Percentiles rank a stretch among this genome's conserved stretches.
phyloP scores from a whole-genome alignment of 2,329 filamentous ascomycete genomes.

The Penicillium sp. region DNA sequence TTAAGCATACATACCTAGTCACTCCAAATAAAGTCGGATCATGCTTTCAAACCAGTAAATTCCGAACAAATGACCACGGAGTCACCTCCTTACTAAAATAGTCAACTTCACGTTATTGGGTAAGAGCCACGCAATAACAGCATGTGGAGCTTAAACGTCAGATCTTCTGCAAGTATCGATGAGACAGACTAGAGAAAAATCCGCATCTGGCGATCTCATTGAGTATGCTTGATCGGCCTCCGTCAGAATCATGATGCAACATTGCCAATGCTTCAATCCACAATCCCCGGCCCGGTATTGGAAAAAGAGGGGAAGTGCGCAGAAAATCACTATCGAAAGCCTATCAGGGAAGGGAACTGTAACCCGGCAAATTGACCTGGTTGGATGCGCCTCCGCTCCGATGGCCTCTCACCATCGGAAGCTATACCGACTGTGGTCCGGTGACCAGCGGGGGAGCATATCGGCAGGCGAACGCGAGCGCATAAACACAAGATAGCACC shows the following conservation, averaged over 20 bases:
- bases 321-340: neutral
- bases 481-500: neutral
- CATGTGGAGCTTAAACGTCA: too few relatives aligned
- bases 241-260: neutral
- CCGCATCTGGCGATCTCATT: too few relatives aligned
- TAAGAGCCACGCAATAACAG: too few relatives aligned
- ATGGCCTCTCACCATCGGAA: constrained; percentile 20
- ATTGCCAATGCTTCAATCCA: neutral
- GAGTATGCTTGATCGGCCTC: neutral
- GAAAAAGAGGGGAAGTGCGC: neutral
- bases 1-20: too few relatives aligned
- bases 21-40: too few relatives aligned
- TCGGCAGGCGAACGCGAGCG: neutral
- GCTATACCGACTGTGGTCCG: constrained; percentile 13
- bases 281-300: neutral
- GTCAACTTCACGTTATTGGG: too few relatives aligned
- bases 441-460: constrained; percentile 9
- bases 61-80: too few relatives aligned
- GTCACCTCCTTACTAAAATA: too few relatives aligned
- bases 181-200: too few relatives aligned
- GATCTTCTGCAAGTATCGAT: too few relatives aligned
- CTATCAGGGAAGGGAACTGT: neutral
- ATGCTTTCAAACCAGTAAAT: too few relatives aligned
- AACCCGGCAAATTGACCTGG: neutral
- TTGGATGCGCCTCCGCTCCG: constrained; percentile 5